These are phyloP conservation scores for Datisca glomerata DNA, from an alignment of 306 rosid genomes.

Conservation along the genomic window DNA sequence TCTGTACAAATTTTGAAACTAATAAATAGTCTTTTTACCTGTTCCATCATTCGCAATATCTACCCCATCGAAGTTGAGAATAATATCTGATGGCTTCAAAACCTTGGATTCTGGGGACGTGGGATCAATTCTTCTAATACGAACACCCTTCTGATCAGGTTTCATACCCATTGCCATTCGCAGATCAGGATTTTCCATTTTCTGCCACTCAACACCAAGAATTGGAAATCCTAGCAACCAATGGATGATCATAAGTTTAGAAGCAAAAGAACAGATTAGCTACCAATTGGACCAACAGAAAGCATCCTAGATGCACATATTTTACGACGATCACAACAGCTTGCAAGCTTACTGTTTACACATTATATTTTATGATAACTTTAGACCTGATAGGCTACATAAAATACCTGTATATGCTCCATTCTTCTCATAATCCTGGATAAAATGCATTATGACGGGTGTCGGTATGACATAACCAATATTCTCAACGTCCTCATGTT, in stretches of 20 bases:
- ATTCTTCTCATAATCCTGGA: constrained; percentile 80
- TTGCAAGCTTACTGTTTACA: too few species aligned
- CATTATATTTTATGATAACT: too few species aligned
- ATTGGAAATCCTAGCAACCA: constrained; percentile 69
- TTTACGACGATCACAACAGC: background rate
- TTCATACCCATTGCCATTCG: constrained; percentile 68
- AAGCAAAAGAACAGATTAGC: constrained; percentile 2
- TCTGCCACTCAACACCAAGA: constrained; percentile 98
- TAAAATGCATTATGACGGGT: constrained; percentile 89
- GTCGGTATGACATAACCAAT: constrained; percentile 97
- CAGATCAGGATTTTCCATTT: constrained; percentile 97
- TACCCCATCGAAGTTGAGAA: constrained; percentile 86
- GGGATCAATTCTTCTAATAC: constrained; percentile 87
- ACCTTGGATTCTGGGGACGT: constrained; percentile 72
- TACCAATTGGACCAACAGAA: constrained; percentile 1
- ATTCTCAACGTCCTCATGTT: constrained; percentile 87
- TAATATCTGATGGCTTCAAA: constrained; percentile 86
- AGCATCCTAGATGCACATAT: background rate
- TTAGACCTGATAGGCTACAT: too few species aligned
- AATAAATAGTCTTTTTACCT: constrained; percentile 26
- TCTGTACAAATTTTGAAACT: background rate
- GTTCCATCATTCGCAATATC: constrained; percentile 98
- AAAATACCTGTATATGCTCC: constrained; percentile 70
- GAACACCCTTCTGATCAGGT: constrained; percentile 91
- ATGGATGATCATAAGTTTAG: constrained; percentile 6